Percentiles rank a stretch among this genome's conserved stretches.
These are phyloP conservation scores for Pseudogymnoascus sp. DNA, from an alignment of 2,329 filamentous ascomycete genomes.

Conservation along the genomic window DNA sequence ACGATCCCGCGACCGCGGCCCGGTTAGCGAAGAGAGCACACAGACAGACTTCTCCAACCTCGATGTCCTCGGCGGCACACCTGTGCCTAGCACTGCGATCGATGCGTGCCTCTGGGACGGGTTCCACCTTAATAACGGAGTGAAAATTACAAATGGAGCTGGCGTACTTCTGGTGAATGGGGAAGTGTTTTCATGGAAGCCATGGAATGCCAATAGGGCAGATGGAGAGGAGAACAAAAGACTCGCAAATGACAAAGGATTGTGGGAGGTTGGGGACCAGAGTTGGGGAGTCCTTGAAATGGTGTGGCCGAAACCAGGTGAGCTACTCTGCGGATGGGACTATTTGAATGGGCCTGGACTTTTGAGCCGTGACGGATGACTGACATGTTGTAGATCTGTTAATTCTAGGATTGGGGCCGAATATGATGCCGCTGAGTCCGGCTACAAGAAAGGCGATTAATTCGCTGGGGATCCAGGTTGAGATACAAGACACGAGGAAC, in stretches of 20 bases:
- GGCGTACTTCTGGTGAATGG: slow-evolving; percentile 75
- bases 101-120: slow-evolving; percentile 76
- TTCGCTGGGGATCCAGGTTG: slow-evolving; percentile 71
- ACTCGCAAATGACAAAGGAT: slow-evolving; percentile 66
- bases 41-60: slow-evolving; percentile 64
- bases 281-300: slow-evolving; percentile 68
- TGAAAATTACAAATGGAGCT: slow-evolving; percentile 57
- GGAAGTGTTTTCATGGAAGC: slow-evolving; percentile 81
- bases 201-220: slow-evolving; percentile 52
- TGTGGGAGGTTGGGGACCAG: slow-evolving; percentile 65
- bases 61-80: slow-evolving; percentile 68
- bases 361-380: background rate
- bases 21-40: slow-evolving; percentile 50
- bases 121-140: slow-evolving; percentile 77
- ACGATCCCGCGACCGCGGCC: slow-evolving; percentile 47
- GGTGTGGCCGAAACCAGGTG: slow-evolving; percentile 84
- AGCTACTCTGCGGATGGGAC: slow-evolving; percentile 25
- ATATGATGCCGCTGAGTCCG: slow-evolving; percentile 67
- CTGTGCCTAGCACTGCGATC: slow-evolving; percentile 70
- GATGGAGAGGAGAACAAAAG: slow-evolving; percentile 31
- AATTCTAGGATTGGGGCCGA: slow-evolving; percentile 75
- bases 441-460: slow-evolving; percentile 64
- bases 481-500: slow-evolving; percentile 86
- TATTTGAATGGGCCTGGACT: background rate
- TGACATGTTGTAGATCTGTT: slow-evolving; percentile 56